Conservation (phyloP, 2,329 filamentous ascomycete genomes). For the Aspergillus floridensis region DNA sequence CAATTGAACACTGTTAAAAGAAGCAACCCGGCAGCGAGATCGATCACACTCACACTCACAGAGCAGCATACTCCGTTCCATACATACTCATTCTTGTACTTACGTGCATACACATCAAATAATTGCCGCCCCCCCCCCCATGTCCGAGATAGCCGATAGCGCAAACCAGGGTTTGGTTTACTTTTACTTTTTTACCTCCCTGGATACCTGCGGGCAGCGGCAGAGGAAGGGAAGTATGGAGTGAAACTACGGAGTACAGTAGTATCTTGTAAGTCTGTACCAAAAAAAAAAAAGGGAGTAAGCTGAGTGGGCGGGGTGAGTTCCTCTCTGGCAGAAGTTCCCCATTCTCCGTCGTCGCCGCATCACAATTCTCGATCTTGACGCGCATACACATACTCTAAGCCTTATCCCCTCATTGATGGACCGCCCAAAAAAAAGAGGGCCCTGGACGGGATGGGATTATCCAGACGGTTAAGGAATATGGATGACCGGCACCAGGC, state of each 20-base stretch:
- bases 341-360: too few relatives aligned
- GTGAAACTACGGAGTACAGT: too few relatives aligned
- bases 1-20: not conserved
- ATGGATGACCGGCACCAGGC: too few relatives aligned
- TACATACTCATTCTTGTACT: too few relatives aligned
- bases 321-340: not conserved
- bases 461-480: not conserved
- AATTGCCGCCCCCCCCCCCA: conserved; percentile 13
- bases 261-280: not conserved
- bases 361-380: not conserved
- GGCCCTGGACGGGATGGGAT: not conserved
- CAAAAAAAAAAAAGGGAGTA: not conserved
- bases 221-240: too few relatives aligned
- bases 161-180: conserved; percentile 6
- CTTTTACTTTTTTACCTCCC: not conserved
- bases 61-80: too few relatives aligned
- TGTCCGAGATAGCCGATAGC: conserved; percentile 11
- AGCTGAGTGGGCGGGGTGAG: not conserved
- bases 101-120: not conserved
- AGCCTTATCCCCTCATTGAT: too few relatives aligned
- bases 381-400: too few relatives aligned
- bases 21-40: not conserved
- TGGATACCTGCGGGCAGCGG: conserved; percentile 9
- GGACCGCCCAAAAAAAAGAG: too few relatives aligned
- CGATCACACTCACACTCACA: not conserved